Conservation (phyloP, 352 stramenopile species). For the Phytophthora rubi region DNA sequence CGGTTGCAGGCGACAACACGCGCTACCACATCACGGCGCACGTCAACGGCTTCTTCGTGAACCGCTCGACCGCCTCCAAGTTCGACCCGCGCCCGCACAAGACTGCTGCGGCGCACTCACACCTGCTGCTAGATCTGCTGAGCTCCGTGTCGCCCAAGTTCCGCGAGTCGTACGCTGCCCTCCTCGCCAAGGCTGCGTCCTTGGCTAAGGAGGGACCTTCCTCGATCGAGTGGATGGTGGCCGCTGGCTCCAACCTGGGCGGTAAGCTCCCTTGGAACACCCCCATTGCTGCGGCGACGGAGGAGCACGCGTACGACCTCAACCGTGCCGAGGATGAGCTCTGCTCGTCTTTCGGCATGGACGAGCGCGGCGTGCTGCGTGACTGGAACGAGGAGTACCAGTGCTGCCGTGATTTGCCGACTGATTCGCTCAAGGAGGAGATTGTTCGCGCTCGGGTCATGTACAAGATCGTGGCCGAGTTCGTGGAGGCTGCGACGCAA, state of each 20-base stretch:
- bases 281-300: conserved; percentile 33
- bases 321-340: conserved; percentile 93
- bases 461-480: conserved; percentile 96
- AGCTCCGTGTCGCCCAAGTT: conserved; percentile 76
- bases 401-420: conserved; percentile 85
- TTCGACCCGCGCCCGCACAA: conserved; percentile 87
- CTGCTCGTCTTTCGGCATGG: conserved; percentile 90
- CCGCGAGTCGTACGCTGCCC: conserved; percentile 65
- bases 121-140: conserved; percentile 88
- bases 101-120: conserved; percentile 42
- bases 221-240: conserved; percentile 90
- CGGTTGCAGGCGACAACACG: conserved; percentile 63
- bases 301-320: conserved; percentile 76
- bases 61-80: conserved; percentile 73
- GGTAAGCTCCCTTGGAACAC: conserved; percentile 87
- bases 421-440: conserved; percentile 84
- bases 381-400: conserved; percentile 99
- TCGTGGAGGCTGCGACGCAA: conserved; percentile 92
- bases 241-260: conserved; percentile 73
- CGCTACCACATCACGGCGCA: conserved; percentile 90
- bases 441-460: conserved; percentile 93
- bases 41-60: conserved; percentile 95
- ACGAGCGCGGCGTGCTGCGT: conserved; percentile 90
- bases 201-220: conserved; percentile 78
- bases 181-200: conserved; percentile 80